phyloP scores from a whole-genome alignment of 495 filamentous ascomycete species.

The Pseudoneurospora amorphoporcata region DNA sequence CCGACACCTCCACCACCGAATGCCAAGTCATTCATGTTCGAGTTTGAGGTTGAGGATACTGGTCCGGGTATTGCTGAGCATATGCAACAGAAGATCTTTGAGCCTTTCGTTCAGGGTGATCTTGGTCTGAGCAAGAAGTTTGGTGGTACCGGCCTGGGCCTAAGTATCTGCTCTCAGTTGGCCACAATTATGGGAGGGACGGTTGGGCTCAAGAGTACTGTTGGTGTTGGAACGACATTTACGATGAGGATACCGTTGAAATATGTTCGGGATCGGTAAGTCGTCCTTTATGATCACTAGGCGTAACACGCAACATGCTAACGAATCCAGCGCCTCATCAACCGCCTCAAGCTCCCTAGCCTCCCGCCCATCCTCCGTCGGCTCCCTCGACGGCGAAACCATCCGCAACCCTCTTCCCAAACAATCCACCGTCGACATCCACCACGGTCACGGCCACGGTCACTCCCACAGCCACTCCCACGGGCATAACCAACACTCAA shows the following conservation, averaged over 20 bases:
- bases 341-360: slow-evolving; percentile 43
- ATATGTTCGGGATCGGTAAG: slow-evolving; percentile 54
- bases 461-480: background rate
- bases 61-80: slow-evolving; percentile 79
- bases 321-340: slow-evolving; percentile 31
- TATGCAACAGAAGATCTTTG: slow-evolving; percentile 74
- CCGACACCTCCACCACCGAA: slow-evolving; percentile 49
- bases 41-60: slow-evolving; percentile 83
- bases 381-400: slow-evolving; percentile 59
- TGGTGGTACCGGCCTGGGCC: slow-evolving; percentile 80
- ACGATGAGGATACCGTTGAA: slow-evolving; percentile 76
- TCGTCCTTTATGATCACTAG: slow-evolving; percentile 15
- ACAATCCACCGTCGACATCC: slow-evolving; percentile 16
- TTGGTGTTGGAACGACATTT: slow-evolving; percentile 70
- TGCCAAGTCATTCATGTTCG: slow-evolving; percentile 55
- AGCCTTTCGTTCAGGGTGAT: slow-evolving; percentile 91
- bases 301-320: slow-evolving; percentile 9
- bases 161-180: slow-evolving; percentile 82
- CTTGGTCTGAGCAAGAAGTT: slow-evolving; percentile 80
- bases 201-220: slow-evolving; percentile 61
- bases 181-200: slow-evolving; percentile 72
- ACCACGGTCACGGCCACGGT: slow-evolving; percentile 1
- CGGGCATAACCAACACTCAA: background rate
- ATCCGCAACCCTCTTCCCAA: slow-evolving; percentile 25
- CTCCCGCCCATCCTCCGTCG: slow-evolving; percentile 65